These are phyloP conservation scores for Zygosaccharomyces lentus DNA, from an alignment of 805 yeast species.

Conservation along the genomic window DNA sequence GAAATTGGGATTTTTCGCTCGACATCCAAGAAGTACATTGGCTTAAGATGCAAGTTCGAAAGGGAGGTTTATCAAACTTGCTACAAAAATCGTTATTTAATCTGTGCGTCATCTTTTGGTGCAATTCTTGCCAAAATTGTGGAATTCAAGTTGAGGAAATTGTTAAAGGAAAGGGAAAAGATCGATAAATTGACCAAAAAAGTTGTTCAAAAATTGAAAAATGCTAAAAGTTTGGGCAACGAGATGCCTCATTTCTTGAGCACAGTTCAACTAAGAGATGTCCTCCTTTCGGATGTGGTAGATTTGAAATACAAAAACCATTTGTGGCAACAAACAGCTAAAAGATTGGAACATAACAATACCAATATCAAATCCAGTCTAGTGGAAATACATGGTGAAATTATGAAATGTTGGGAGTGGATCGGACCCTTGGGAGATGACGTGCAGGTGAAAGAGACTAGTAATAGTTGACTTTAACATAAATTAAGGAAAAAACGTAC, in stretches of 20 bases:
- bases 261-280: slow-evolving; percentile 68
- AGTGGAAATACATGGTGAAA: slow-evolving; percentile 79
- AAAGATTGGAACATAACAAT: slow-evolving; percentile 53
- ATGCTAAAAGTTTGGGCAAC: slow-evolving; percentile 36
- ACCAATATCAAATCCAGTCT: slow-evolving; percentile 58
- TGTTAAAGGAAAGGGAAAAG: slow-evolving; percentile 39
- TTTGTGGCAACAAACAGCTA: slow-evolving; percentile 57
- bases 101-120: slow-evolving; percentile 12
- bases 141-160: slow-evolving; percentile 37
- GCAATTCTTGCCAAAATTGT: slow-evolving; percentile 24
- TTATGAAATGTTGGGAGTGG: slow-evolving; percentile 89
- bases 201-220: slow-evolving; percentile 48
- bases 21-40: slow-evolving; percentile 61
- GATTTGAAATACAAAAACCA: slow-evolving; percentile 36
- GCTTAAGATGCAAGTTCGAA: slow-evolving; percentile 52
- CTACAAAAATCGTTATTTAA: slow-evolving; percentile 24
- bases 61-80: slow-evolving; percentile 44
- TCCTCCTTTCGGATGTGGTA: slow-evolving; percentile 40
- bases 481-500: background rate
- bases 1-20: slow-evolving; percentile 61
- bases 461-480: slow-evolving; percentile 2
- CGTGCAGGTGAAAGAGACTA: background rate
- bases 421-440: slow-evolving; percentile 37
- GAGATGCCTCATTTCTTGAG: slow-evolving; percentile 45
- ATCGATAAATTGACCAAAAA: slow-evolving; percentile 45